Conservation (phyloP, 768 basidiomycete genomes). For the Rhodotorula toruloides region DNA sequence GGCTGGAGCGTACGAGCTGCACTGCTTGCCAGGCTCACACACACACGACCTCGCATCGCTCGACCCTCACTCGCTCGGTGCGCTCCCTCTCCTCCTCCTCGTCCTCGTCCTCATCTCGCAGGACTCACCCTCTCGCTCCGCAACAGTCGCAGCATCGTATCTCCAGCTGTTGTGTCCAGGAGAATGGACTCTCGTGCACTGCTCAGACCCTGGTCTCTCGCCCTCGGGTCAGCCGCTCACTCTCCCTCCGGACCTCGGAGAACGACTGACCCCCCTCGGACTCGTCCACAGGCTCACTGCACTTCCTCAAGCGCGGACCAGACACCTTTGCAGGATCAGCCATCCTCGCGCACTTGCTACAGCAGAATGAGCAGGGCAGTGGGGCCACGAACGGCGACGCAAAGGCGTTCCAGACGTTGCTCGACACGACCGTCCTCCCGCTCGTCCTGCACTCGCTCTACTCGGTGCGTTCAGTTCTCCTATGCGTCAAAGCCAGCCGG, state of each 20-base stretch:
- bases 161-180: slow-evolving; percentile 30
- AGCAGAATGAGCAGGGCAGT: neutral
- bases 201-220: slow-evolving; percentile 9
- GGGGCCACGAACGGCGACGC: neutral
- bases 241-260: neutral
- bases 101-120: neutral
- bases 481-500: neutral
- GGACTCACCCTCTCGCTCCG: neutral
- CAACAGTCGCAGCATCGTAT: slow-evolving; percentile 32
- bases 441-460: slow-evolving; percentile 37
- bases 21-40: slow-evolving; percentile 15
- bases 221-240: slow-evolving; percentile 4
- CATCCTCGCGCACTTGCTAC: slow-evolving; percentile 25
- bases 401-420: slow-evolving; percentile 30
- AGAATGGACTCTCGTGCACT: slow-evolving; percentile 24
- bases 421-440: slow-evolving; percentile 33
- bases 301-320: slow-evolving; percentile 21
- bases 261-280: neutral
- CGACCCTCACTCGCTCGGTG: slow-evolving; percentile 31
- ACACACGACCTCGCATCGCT: slow-evolving; percentile 28
- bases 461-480: slow-evolving; percentile 7
- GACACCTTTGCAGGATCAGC: slow-evolving; percentile 9
- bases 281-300: slow-evolving; percentile 13
- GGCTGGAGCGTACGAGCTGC: slow-evolving; percentile 21
- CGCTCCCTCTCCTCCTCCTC: neutral